phyloP scores from a whole-genome alignment of 805 yeast species.

The Kluyveromyces lactis region DNA sequence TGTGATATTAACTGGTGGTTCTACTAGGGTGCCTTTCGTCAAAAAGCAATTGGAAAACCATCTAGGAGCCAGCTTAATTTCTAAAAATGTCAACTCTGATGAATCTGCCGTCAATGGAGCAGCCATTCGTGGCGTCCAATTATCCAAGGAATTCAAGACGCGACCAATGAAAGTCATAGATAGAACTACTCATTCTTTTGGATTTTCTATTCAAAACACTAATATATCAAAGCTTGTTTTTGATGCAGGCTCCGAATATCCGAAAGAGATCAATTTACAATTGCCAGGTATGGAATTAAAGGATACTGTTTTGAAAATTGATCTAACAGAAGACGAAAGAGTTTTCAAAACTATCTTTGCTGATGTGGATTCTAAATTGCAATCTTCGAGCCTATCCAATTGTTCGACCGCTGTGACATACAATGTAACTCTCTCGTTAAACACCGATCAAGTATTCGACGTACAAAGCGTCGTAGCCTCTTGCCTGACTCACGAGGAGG shows the following conservation, averaged over 20 bases:
- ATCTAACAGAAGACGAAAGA: conserved; percentile 23
- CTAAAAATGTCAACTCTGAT: conserved; percentile 89
- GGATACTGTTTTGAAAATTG: conserved; percentile 26
- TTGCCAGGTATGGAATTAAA: conserved; percentile 27
- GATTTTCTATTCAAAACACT: conserved; percentile 26
- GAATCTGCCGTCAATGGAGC: conserved; percentile 91
- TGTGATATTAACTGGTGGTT: conserved; percentile 81
- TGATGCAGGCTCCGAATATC: conserved; percentile 36
- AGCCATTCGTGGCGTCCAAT: conserved; percentile 69
- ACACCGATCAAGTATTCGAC: conserved; percentile 42
- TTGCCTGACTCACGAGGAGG: conserved; percentile 30
- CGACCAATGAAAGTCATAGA: conserved; percentile 51
- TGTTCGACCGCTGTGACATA: conserved; percentile 35
- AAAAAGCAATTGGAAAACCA: conserved; percentile 50
- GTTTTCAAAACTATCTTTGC: conserved; percentile 13
- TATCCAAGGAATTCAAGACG: conserved; percentile 60
- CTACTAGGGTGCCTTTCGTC: conserved; percentile 83
- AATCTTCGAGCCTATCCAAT: conserved; percentile 25
- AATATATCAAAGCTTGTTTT: conserved; percentile 34
- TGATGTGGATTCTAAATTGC: conserved; percentile 18
- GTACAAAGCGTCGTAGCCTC: conserved; percentile 37
- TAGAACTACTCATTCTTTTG: conserved; percentile 42
- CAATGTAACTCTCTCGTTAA: conserved; percentile 37
- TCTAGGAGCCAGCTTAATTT: conserved; percentile 51
- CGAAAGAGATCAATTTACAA: conserved; percentile 24